Conservation (phyloP, 1,139 yeast species). For the Meyerozyma carpophila region DNA sequence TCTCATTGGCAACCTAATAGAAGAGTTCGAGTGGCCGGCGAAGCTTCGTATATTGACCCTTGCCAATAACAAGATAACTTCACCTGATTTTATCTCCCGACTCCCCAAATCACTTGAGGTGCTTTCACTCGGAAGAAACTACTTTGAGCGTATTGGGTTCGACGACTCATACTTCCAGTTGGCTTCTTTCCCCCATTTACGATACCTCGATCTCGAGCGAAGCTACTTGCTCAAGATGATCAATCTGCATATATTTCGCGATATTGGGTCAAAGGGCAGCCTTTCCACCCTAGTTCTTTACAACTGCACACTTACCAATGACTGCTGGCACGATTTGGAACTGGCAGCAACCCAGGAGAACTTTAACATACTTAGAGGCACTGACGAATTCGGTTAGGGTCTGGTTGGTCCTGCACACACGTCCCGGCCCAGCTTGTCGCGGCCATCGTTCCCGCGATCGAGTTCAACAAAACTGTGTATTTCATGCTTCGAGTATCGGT, state of each 20-base stretch:
- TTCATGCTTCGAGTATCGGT: background rate
- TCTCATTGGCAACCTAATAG: constrained; percentile 16
- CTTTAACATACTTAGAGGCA: background rate
- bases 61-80: constrained; percentile 21
- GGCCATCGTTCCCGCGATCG: background rate
- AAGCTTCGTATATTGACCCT: constrained; percentile 18
- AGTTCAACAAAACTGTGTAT: background rate
- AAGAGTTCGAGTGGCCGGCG: constrained; percentile 28
- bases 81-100: constrained; percentile 16
- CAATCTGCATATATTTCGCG: constrained; percentile 7
- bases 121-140: constrained; percentile 17
- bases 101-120: constrained; percentile 24
- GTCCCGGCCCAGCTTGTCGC: background rate
- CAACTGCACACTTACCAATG: background rate
- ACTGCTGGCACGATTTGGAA: background rate
- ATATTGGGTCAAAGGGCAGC: background rate
- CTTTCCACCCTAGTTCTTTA: background rate
- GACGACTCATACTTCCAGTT: background rate
- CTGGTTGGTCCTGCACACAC: background rate
- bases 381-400: background rate
- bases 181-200: constrained; percentile 12
- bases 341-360: constrained; percentile 1
- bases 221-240: constrained; percentile 11
- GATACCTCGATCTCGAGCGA: constrained; percentile 10
- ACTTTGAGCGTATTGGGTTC: constrained; percentile 7